phyloP scores from a whole-genome alignment of 2,329 filamentous ascomycete genomes.

The Aspergillus novofumigatus region DNA sequence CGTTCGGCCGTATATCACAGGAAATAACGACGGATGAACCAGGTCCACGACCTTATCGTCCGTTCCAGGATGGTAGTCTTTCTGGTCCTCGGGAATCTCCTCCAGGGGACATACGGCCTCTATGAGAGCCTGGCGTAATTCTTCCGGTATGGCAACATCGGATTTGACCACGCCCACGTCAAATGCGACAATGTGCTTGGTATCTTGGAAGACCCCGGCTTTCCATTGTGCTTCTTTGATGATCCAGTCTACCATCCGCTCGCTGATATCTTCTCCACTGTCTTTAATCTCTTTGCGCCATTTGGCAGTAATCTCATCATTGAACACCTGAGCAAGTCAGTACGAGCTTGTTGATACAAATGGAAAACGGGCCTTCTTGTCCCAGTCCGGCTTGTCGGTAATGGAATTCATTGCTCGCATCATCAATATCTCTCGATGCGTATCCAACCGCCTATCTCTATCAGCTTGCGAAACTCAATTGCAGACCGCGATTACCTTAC shows the following conservation, averaged over 20 bases:
- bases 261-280: conserved; percentile 24
- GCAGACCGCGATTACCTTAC: neutral
- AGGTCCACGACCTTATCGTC: conserved; percentile 57
- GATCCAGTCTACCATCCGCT: conserved; percentile 36
- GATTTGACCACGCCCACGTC: conserved; percentile 52
- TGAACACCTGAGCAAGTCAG: conserved; percentile 20
- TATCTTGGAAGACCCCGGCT: conserved; percentile 36
- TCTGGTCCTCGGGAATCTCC: conserved; percentile 38
- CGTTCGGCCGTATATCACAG: conserved; percentile 25
- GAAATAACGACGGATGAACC: conserved; percentile 56
- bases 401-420: conserved; percentile 40
- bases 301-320: conserved; percentile 28
- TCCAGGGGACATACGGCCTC: conserved; percentile 49
- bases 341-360: neutral
- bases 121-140: conserved; percentile 42
- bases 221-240: conserved; percentile 50
- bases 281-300: conserved; percentile 27
- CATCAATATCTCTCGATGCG: conserved; percentile 22
- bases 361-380: conserved; percentile 30
- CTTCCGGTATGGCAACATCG: conserved; percentile 42
- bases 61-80: conserved; percentile 62
- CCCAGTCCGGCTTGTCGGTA: conserved; percentile 43
- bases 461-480: neutral
- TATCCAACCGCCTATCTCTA: neutral
- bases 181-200: conserved; percentile 41